phyloP scores from a whole-genome alignment of 2,329 filamentous ascomycete species.

The Cryphonectria nitschkei region DNA sequence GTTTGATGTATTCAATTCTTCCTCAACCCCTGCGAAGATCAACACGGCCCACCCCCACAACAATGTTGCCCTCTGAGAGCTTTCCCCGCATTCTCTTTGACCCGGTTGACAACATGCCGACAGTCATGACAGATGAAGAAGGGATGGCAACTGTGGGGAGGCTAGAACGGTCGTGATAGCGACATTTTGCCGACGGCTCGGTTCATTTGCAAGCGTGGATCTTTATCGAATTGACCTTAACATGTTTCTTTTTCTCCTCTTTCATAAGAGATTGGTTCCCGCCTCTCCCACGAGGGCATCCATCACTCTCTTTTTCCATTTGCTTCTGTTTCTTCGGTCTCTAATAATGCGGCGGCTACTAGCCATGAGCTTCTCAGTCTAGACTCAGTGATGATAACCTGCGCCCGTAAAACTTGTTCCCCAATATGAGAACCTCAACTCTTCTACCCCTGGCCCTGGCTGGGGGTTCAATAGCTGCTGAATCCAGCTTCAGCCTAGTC shows the following conservation, averaged over 20 bases:
- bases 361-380: neutral
- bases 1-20: neutral
- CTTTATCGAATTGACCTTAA: neutral
- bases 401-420: neutral
- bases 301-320: neutral
- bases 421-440: conserved; percentile 1
- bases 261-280: neutral
- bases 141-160: neutral
- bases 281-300: neutral
- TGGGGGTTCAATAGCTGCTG: conserved; percentile 1
- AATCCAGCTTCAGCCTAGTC: conserved; percentile 14
- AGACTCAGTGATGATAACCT: too few relatives aligned
- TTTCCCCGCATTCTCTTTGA: neutral
- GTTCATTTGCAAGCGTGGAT: conserved; percentile 8
- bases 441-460: neutral
- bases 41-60: neutral
- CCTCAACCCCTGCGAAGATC: conserved; percentile 7
- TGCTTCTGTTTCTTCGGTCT: neutral
- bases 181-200: conserved; percentile 14
- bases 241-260: neutral
- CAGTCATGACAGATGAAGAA: neutral
- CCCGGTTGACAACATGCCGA: conserved; percentile 1
- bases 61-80: neutral
- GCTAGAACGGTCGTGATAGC: neutral
- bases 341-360: too few relatives aligned